Conservation (phyloP, 371 early-diverging fungal genomes). For the Mucor racemosus region DNA sequence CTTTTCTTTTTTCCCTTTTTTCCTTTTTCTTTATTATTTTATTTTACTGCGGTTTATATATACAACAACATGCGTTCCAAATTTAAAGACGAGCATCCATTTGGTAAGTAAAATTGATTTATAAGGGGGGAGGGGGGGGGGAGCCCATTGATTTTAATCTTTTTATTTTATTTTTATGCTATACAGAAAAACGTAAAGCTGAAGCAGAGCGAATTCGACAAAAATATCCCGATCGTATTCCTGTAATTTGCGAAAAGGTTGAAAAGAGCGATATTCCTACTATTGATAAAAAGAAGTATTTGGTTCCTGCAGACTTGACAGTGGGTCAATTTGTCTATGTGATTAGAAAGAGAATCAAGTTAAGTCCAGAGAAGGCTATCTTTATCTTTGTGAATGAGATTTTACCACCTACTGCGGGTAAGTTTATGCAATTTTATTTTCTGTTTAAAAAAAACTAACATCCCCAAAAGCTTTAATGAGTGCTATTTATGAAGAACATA, state of each 20-base stretch:
- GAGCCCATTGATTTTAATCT: too few relatives aligned
- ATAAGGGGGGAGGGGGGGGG: neutral
- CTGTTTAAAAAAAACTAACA: too few relatives aligned
- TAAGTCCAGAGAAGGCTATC: conserved; percentile 96
- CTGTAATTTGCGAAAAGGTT: conserved; percentile 95
- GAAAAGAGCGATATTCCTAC: conserved; percentile 94
- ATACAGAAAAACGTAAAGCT: conserved; percentile 90
- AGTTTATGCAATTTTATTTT: conserved; percentile 9
- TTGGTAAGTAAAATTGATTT: conserved; percentile 66
- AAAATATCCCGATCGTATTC: conserved; percentile 98
- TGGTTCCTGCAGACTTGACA: conserved; percentile 96
- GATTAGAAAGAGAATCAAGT: conserved; percentile 91
- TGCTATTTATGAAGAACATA: conserved; percentile 86
- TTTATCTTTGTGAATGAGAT: conserved; percentile 98
- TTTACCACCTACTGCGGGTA: conserved; percentile 85
- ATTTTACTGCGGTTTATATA: conserved; percentile 17
- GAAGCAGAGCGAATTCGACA: conserved; percentile 95
- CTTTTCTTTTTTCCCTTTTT: conserved; percentile 15
- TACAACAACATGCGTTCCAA: conserved; percentile 74
- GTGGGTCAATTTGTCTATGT: conserved; percentile 98
- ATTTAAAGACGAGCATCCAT: conserved; percentile 96
- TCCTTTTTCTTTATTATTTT: conserved; percentile 3
- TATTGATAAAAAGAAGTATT: conserved; percentile 98
- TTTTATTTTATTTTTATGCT: neutral
- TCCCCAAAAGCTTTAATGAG: conserved; percentile 83